Conservation (phyloP, 2,329 filamentous ascomycete genomes). For the Sporothrix pallida region DNA sequence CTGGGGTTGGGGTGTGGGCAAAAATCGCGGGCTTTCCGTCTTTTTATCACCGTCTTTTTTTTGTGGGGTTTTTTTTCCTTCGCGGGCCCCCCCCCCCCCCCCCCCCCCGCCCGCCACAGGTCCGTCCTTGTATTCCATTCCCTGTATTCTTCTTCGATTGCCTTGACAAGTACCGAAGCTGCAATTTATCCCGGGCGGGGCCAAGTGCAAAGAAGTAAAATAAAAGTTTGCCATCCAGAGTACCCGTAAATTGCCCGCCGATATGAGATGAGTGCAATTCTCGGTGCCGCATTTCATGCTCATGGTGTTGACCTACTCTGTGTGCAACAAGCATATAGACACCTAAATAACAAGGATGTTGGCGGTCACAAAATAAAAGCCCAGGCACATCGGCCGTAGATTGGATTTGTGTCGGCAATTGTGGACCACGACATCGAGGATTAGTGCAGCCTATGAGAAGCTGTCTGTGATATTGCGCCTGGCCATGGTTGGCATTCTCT, state of each 20-base stretch:
- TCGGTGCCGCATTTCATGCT: background rate
- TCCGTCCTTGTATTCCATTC: too few species aligned
- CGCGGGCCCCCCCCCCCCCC: too few species aligned
- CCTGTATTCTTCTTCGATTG: too few species aligned
- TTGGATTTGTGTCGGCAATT: conserved; percentile 22
- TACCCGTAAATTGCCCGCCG: conserved; percentile 16
- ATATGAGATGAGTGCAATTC: background rate
- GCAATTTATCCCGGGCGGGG: conserved; percentile 19
- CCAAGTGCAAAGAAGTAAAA: background rate
- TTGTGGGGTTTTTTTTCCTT: background rate
- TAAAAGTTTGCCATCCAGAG: conserved; percentile 10
- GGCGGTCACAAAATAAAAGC: conserved; percentile 4
- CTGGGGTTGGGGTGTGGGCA: too few species aligned
- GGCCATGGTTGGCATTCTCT: too few species aligned
- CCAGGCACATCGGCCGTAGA: conserved; percentile 19
- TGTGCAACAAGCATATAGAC: background rate
- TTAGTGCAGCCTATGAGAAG: conserved; percentile 5
- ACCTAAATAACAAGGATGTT: background rate
- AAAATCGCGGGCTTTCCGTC: too few species aligned
- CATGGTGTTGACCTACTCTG: background rate
- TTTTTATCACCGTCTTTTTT: too few species aligned
- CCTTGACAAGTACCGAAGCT: conserved; percentile 7
- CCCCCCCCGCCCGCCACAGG: background rate
- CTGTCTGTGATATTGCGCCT: too few species aligned
- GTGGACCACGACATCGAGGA: background rate